Percentiles rank a stretch among this genome's conserved stretches.
Conservation (phyloP, 78 protist species). For the Tieghemostelium lacteum region DNA sequence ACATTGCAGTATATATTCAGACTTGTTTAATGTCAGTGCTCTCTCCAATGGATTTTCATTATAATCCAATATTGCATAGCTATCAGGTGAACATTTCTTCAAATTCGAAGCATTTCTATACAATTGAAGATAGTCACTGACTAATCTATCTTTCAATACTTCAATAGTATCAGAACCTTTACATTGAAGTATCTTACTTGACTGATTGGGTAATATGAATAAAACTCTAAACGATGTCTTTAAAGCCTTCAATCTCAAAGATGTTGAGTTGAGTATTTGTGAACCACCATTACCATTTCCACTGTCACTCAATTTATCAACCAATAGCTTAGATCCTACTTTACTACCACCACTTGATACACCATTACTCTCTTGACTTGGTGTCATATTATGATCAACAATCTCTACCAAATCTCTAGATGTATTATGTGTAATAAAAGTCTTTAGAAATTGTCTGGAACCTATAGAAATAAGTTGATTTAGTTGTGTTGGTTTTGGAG, state of each 20-base stretch:
- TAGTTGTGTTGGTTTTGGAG: not conserved
- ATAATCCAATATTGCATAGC: constrained; percentile 33
- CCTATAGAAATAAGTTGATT: not conserved
- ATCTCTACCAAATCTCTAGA: not conserved
- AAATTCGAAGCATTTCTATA: not conserved
- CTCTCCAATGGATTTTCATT: constrained; percentile 44
- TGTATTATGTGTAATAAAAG: not conserved
- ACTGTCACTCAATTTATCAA: too few species aligned
- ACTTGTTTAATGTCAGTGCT: constrained; percentile 16
- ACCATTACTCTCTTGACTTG: too few species aligned
- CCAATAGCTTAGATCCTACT: too few species aligned
- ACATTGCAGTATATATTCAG: constrained; percentile 28
- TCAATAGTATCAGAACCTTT: constrained; percentile 51
- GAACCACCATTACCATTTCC: too few species aligned
- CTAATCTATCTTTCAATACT: constrained; percentile 20
- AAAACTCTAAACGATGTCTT: constrained; percentile 30
- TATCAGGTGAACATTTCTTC: constrained; percentile 17
- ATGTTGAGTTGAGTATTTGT: constrained; percentile 12
- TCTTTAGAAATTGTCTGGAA: constrained; percentile 16
- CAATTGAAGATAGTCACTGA: not conserved
- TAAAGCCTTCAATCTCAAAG: constrained; percentile 30
- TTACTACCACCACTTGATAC: too few species aligned
- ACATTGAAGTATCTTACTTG: not conserved
- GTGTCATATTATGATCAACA: too few species aligned
- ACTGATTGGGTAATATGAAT: constrained; percentile 53